A percentile compares a stretch with the other conserved stretches of the same genome.
Conservation (phyloP, 768 basidiomycete genomes). For the Leccinum arenicola region DNA sequence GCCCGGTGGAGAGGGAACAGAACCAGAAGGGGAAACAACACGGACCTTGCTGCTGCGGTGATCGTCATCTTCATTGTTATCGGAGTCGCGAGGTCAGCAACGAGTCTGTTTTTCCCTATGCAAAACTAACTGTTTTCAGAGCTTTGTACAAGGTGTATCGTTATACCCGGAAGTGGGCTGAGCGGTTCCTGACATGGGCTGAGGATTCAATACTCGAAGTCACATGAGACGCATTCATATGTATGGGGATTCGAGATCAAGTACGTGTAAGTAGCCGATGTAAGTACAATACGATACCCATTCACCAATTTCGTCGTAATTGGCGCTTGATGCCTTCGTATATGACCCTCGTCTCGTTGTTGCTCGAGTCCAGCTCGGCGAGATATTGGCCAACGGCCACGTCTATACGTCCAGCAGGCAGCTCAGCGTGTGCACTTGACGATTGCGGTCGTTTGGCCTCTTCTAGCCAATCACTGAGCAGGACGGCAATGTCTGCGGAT, state of each 20-base stretch:
- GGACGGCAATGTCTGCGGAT: conserved; percentile 76
- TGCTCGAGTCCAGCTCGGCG: conserved; percentile 59
- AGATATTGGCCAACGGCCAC: conserved; percentile 72
- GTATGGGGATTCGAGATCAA: conserved; percentile 11
- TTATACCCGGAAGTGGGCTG: conserved; percentile 56
- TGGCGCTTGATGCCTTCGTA: conserved; percentile 75
- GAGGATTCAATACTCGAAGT: conserved; percentile 84
- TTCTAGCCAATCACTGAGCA: conserved; percentile 79
- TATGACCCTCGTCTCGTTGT: conserved; percentile 56
- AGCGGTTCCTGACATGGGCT: conserved; percentile 62
- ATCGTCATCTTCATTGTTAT: conserved; percentile 57
- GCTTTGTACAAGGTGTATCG: conserved; percentile 70
- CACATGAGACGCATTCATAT: conserved; percentile 32
- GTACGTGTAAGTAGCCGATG: conserved; percentile 16
- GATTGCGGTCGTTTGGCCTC: conserved; percentile 74
- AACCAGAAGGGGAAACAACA: conserved; percentile 49
- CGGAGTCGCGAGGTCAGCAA: conserved; percentile 58
- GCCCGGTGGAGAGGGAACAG: conserved; percentile 62
- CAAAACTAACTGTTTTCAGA: conserved; percentile 36
- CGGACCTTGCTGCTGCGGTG: conserved; percentile 65
- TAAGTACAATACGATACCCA: conserved; percentile 10
- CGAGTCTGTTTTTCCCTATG: neutral
- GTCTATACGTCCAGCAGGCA: conserved; percentile 79
- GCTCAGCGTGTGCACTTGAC: conserved; percentile 56
- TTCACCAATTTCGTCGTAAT: conserved; percentile 68